These are phyloP conservation scores for Phlebopus sp. DNA, from an alignment of 1,284 basidiomycete genomes.

Conservation along the genomic window DNA sequence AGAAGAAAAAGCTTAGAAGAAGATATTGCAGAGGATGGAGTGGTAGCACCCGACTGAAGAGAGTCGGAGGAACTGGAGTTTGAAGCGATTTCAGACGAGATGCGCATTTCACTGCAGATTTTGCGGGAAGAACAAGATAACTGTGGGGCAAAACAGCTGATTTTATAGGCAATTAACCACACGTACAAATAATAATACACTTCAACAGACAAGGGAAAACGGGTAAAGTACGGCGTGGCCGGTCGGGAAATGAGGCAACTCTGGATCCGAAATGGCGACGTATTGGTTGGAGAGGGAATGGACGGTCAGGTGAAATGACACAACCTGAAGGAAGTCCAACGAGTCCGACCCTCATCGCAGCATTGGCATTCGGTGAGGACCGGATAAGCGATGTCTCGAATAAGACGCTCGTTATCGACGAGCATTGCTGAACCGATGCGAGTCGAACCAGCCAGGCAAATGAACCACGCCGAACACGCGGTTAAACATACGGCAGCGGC, in stretches of 20 bases:
- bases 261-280: neutral
- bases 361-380: no score
- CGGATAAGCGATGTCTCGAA: no score
- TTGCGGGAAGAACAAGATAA: neutral
- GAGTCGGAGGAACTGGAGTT: constrained; percentile 18
- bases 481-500: no score
- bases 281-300: no score
- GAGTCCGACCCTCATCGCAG: no score
- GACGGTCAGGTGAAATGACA: no score
- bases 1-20: constrained; percentile 25
- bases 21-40: constrained; percentile 25
- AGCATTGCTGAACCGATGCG: no score
- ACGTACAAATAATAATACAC: constrained; percentile 8
- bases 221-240: neutral
- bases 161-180: constrained; percentile 7
- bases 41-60: constrained; percentile 22
- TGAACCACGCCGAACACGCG: no score
- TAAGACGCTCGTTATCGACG: no score
- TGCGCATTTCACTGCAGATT: constrained; percentile 16
- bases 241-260: no score
- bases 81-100: constrained; percentile 2
- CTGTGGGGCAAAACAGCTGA: neutral
- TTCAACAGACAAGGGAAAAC: neutral
- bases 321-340: no score
- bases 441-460: no score